These are phyloP conservation scores for Lathyrus oleraceus DNA, from an alignment of 306 rosid genomes.

Conservation along the genomic window DNA sequence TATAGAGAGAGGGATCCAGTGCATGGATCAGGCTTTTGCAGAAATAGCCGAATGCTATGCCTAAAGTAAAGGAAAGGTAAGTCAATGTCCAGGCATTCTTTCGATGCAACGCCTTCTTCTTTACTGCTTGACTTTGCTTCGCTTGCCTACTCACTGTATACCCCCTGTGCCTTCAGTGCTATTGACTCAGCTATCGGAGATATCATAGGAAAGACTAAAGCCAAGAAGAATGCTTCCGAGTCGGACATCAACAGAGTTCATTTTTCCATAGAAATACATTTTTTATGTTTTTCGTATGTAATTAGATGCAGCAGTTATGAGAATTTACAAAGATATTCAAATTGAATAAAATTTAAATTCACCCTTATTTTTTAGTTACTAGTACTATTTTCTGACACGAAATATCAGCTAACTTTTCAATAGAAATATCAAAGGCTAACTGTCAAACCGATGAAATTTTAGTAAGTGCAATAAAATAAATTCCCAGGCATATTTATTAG, in stretches of 20 bases:
- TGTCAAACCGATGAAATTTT: conserved; percentile 2
- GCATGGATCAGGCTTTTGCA: too few relatives aligned
- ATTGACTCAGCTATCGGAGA: too few relatives aligned
- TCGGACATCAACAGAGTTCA: conserved; percentile 1
- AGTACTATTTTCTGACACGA: not conserved
- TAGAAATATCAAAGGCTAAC: not conserved
- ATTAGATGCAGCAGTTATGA: conserved; percentile 5
- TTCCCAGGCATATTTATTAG: not conserved
- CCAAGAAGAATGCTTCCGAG: not conserved
- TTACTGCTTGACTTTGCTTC: too few relatives aligned
- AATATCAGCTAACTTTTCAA: not conserved
- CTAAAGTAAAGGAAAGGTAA: too few relatives aligned
- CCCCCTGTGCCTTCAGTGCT: too few relatives aligned
- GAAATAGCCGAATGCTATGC: too few relatives aligned
- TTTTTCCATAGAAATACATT: not conserved
- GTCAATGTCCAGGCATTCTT: too few relatives aligned
- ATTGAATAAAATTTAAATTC: not conserved
- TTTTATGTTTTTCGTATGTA: not conserved
- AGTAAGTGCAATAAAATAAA: conserved; percentile 4
- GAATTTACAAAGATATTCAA: not conserved
- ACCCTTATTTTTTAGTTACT: not conserved
- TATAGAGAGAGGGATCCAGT: too few relatives aligned
- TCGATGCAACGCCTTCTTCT: too few relatives aligned
- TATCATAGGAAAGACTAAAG: too few relatives aligned
- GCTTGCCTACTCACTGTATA: too few relatives aligned